These are phyloP conservation scores for Apiospora arundinis DNA, from an alignment of 2,329 filamentous ascomycete genomes.

Conservation along the genomic window DNA sequence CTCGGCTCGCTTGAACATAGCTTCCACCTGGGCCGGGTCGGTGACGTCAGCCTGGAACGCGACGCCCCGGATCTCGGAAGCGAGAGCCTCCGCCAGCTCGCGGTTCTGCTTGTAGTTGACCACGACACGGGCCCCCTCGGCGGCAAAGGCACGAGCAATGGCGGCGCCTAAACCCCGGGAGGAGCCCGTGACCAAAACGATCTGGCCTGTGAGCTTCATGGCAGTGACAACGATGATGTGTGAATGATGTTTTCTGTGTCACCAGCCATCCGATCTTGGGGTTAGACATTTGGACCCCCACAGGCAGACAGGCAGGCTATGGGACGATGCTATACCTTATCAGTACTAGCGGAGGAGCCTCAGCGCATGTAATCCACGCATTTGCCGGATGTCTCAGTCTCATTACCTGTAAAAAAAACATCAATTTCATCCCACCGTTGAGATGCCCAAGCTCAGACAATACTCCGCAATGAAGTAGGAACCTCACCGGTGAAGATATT, in stretches of 20 bases:
- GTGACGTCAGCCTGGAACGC: constrained; percentile 24
- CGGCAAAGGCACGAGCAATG: constrained; percentile 19
- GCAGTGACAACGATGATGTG: neutral
- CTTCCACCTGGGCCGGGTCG: neutral
- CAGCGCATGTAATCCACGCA: neutral
- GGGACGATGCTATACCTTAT: neutral
- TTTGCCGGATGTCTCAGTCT: too few relatives aligned
- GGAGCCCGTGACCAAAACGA: constrained; percentile 22
- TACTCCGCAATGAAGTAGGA: too few relatives aligned
- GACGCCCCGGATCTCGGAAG: constrained; percentile 14
- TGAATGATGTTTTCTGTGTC: neutral
- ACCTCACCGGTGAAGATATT: too few relatives aligned
- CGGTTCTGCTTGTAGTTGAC: constrained; percentile 11
- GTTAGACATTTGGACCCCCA: neutral
- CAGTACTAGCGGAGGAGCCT: neutral
- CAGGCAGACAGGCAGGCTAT: neutral
- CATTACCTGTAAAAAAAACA: too few relatives aligned
- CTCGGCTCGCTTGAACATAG: constrained; percentile 13
- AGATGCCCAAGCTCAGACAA: too few relatives aligned
- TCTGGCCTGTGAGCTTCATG: constrained; percentile 19
- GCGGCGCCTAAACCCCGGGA: constrained; percentile 22
- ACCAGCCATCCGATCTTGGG: neutral
- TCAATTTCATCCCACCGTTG: too few relatives aligned
- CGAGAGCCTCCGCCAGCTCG: neutral
- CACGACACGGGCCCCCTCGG: constrained; percentile 18